These are phyloP conservation scores for Globisporangium nagaii DNA, from an alignment of 352 stramenopile species.

Conservation along the genomic window DNA sequence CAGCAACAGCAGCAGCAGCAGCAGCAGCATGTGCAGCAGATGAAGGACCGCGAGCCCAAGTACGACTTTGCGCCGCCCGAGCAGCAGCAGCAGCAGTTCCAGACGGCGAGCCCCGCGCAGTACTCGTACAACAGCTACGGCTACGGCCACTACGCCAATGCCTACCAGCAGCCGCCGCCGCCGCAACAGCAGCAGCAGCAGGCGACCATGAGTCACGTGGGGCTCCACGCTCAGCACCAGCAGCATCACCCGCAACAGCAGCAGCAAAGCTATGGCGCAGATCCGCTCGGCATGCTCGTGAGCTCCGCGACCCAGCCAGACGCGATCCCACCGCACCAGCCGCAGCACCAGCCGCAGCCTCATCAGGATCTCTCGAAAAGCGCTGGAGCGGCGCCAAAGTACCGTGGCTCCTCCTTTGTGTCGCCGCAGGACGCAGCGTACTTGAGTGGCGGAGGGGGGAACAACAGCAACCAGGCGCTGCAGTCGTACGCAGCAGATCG, in stretches of 20 bases:
- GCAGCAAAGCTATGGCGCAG: slow-evolving; percentile 24
- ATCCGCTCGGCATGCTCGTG: slow-evolving; percentile 49
- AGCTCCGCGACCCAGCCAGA: slow-evolving; percentile 45
- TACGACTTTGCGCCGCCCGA: slow-evolving; percentile 18
- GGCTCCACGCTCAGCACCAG: slow-evolving; percentile 14
- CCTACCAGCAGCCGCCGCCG: slow-evolving; percentile 13
- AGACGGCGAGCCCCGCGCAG: slow-evolving; percentile 7
- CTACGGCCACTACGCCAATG: slow-evolving; percentile 16
- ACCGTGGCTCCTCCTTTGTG: slow-evolving; percentile 2
- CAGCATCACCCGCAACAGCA: slow-evolving; percentile 27
- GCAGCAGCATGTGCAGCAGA: slow-evolving; percentile 3
- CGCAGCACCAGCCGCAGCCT: slow-evolving; percentile 12
- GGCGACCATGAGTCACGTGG: neutral
- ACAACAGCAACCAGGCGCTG: neutral
- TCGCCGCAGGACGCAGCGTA: slow-evolving; percentile 6
- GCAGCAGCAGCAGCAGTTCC: slow-evolving; percentile 25
- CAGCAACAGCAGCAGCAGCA: slow-evolving; percentile 20
- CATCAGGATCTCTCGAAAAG: slow-evolving; percentile 18
- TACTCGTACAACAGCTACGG: slow-evolving; percentile 32
- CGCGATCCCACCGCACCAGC: slow-evolving; percentile 11
- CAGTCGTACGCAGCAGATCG: slow-evolving; percentile 7
- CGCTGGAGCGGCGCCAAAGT: slow-evolving; percentile 4
- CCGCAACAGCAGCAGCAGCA: slow-evolving; percentile 23
- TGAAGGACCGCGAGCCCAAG: slow-evolving; percentile 7
- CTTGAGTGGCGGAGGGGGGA: neutral